Conservation (phyloP, 1,284 basidiomycete species). For the Moesziomyces globuligerus region DNA sequence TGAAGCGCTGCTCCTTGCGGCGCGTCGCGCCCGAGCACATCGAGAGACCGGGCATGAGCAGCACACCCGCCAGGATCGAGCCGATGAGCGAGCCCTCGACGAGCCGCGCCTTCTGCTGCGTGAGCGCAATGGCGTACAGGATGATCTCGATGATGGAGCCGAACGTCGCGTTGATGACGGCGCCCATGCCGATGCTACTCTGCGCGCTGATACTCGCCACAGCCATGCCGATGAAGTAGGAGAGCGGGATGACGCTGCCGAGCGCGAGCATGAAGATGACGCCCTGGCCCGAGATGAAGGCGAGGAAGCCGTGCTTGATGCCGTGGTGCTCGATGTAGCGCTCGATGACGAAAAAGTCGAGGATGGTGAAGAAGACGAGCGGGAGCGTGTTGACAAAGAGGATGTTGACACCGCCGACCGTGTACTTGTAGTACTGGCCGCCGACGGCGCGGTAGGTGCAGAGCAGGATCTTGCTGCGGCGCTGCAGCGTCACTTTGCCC, state of each 20-base stretch:
- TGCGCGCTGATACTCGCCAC: conserved; percentile 98
- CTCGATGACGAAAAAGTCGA: conserved; percentile 87
- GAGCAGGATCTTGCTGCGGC: conserved; percentile 79
- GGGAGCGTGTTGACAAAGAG: conserved; percentile 95
- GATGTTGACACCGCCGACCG: conserved; percentile 97
- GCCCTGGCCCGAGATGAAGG: conserved; percentile 77
- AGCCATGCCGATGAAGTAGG: conserved; percentile 99
- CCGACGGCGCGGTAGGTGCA: conserved; percentile 95
- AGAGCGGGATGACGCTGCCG: conserved; percentile 92
- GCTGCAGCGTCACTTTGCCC: conserved; percentile 69
- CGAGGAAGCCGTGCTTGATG: conserved; percentile 72
- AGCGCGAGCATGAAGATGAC: conserved; percentile 88
- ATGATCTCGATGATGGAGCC: conserved; percentile 98
- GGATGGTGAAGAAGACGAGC: conserved; percentile 92
- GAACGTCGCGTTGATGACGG: conserved; percentile 99
- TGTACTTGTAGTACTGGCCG: conserved; percentile 97
- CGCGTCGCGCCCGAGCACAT: conserved; percentile 94
- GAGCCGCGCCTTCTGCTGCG: conserved; percentile 86
- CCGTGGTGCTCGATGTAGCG: conserved; percentile 77
- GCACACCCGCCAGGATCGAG: conserved; percentile 88
- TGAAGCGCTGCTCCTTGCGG: conserved; percentile 96
- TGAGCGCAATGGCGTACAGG: conserved; percentile 88
- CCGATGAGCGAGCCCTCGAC: conserved; percentile 98
- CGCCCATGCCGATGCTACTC: conserved; percentile 98
- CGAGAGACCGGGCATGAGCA: conserved; percentile 95